Evolutionary conservation across 2,329 filamentous ascomycete species (phyloP), one percentile per base, ranked within the genome.

Genomic region (Claviceps purpurea): DNA sequence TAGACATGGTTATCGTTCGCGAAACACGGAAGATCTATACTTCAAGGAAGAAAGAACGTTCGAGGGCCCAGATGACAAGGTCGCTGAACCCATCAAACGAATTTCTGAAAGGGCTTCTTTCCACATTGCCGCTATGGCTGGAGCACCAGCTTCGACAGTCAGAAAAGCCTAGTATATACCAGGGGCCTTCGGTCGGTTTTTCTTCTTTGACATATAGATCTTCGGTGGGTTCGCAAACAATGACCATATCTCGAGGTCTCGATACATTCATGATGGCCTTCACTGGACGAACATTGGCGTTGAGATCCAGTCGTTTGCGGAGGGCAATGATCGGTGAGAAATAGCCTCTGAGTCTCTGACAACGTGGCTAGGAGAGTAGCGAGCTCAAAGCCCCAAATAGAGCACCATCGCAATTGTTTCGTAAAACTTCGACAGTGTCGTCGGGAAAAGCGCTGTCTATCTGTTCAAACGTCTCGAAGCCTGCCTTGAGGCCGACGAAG

Each of bases 171-270:
- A 81, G 77, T 66, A 82, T 86, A 57, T 85, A 89, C 71, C 69
- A 71, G 50, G 66, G 72, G 46, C 82, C 89, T 1, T 24, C 80
- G 66, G 81, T 84, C 24, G 89, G 96, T 68, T 77, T 84, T 75
- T 98, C 93, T 69, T 97, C 87, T 75, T 97, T 97, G 62, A 98
- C 91, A 71, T 95, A 95, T 42, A 98, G 79, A 68, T 98, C 93
- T 74, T 98, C 93, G 38, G 93, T 98, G 22, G 3, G 22, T 73
- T 98, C 93, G 58, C 93, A 87, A 51, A 97, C 93, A 63, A 97
- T 98, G 64, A 98, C 93, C 68, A 98, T 85, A 72, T 98, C 93
- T 64, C 96, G 89, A 57, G 86, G 85, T 62, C 76, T 78, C 47
- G 70, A 60, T 51, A 80, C 78, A 38, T 81, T 85, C 56, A 74